phyloP scores from a whole-genome alignment of 2,329 filamentous ascomycete genomes.

The Apiospora pterosperma region DNA sequence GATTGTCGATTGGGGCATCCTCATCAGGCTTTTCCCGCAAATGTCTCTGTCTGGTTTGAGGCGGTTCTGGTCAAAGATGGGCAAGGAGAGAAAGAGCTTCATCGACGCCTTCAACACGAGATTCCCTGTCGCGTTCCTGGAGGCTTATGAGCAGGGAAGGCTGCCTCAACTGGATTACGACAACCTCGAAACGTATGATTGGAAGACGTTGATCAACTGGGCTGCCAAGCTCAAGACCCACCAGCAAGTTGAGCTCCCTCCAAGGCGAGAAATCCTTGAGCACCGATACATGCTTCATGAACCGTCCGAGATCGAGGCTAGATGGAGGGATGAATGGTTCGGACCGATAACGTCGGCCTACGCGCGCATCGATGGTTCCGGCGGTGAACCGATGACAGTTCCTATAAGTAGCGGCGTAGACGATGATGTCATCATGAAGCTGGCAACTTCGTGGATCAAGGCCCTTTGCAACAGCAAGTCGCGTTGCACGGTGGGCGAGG shows the following conservation, averaged over 20 bases:
- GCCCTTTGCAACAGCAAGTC: slow-evolving; percentile 52
- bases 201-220: slow-evolving; percentile 65
- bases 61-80: slow-evolving; percentile 52
- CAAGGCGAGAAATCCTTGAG: slow-evolving; percentile 41
- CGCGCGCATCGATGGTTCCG: slow-evolving; percentile 52
- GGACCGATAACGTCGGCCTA: slow-evolving; percentile 51
- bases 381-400: slow-evolving; percentile 43
- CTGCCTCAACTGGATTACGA: slow-evolving; percentile 62
- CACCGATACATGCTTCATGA: slow-evolving; percentile 38
- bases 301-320: slow-evolving; percentile 29
- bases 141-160: slow-evolving; percentile 61
- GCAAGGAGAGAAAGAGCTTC: slow-evolving; percentile 47
- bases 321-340: slow-evolving; percentile 58
- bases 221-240: slow-evolving; percentile 49
- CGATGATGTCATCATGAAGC: slow-evolving; percentile 25
- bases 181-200: slow-evolving; percentile 63
- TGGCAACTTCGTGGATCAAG: slow-evolving; percentile 58
- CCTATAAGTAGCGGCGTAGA: slow-evolving; percentile 18
- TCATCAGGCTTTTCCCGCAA: slow-evolving; percentile 53
- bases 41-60: slow-evolving; percentile 48
- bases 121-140: slow-evolving; percentile 64
- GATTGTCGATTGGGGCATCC: slow-evolving; percentile 57
- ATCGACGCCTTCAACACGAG: slow-evolving; percentile 56
- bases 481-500: slow-evolving; percentile 31
- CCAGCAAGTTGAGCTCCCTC: slow-evolving; percentile 46